Percentiles rank a stretch among this genome's conserved stretches.
Conservation (phyloP, 1,139 yeast genomes). For the Dujonia santamariae region DNA sequence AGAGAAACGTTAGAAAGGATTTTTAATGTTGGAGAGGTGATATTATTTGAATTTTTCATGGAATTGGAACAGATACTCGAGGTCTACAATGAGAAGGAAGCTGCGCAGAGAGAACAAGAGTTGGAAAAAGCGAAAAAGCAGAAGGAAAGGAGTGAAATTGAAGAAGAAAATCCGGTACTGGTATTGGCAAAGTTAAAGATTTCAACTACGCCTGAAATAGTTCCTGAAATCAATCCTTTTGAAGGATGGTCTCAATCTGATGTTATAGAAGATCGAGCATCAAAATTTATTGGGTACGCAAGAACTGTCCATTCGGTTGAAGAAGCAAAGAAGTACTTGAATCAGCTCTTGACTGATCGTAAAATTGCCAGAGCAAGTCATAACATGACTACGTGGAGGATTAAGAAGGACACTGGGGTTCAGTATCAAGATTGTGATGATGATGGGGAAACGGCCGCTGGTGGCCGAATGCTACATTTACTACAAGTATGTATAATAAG, state of each 20-base stretch:
- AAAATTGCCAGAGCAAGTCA: conserved; percentile 71
- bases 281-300: conserved; percentile 81
- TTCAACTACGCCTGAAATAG: too few relatives aligned
- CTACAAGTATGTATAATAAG: conserved; percentile 47
- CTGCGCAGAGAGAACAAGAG: conserved; percentile 13
- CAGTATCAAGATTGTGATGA: conserved; percentile 86
- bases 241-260: conserved; percentile 77
- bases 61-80: conserved; percentile 56
- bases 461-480: conserved; percentile 79
- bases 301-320: conserved; percentile 56
- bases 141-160: conserved; percentile 1
- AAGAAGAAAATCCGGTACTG: conserved; percentile 2
- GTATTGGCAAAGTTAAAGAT: not conserved
- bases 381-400: conserved; percentile 85
- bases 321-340: conserved; percentile 58
- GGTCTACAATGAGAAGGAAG: conserved; percentile 23
- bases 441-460: conserved; percentile 98
- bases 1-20: conserved; percentile 47
- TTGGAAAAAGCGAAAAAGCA: conserved; percentile 12
- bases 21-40: conserved; percentile 61
- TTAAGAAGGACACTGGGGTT: conserved; percentile 50
- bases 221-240: conserved; percentile 36
- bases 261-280: conserved; percentile 76
- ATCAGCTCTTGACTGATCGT: conserved; percentile 55
- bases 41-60: conserved; percentile 73